These are phyloP conservation scores for Neonectria magnoliae DNA, from an alignment of 2,329 filamentous ascomycete genomes.

Conservation along the genomic window DNA sequence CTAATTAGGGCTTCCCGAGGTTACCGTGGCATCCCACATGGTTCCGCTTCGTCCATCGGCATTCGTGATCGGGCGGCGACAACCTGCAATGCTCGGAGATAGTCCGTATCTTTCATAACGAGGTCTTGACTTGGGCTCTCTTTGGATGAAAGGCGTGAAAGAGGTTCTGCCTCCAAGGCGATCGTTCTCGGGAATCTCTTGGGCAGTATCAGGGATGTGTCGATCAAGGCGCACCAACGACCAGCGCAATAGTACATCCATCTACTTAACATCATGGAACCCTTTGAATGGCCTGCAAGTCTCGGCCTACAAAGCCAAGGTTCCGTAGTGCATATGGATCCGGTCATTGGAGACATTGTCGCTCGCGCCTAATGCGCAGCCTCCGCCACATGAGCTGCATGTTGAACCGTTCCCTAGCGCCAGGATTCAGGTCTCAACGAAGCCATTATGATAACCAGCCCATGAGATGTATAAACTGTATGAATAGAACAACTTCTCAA, in stretches of 20 bases:
- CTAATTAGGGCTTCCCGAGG: neutral
- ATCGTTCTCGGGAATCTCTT: neutral
- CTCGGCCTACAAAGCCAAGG: neutral
- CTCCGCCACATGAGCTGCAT: no score
- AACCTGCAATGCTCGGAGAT: neutral
- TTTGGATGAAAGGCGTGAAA: neutral
- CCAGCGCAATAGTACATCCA: neutral
- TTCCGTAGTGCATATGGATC: no score
- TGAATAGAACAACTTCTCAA: no score
- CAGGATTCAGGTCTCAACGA: no score
- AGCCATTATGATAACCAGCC: no score
- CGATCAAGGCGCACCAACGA: neutral
- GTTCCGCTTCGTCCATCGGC: neutral
- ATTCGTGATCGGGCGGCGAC: neutral
- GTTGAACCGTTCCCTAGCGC: no score
- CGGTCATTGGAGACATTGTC: no score
- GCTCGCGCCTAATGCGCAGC: no score
- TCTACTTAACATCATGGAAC: neutral
- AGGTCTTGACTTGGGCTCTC: neutral
- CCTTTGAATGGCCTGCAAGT: neutral
- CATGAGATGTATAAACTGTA: no score
- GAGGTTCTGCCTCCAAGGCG: neutral
- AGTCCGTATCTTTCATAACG: neutral
- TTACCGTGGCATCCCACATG: neutral
- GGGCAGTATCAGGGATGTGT: neutral